Base-by-base conservation (phyloP, 108 stramenopile genomes). In the Parmales sp. region DNA sequence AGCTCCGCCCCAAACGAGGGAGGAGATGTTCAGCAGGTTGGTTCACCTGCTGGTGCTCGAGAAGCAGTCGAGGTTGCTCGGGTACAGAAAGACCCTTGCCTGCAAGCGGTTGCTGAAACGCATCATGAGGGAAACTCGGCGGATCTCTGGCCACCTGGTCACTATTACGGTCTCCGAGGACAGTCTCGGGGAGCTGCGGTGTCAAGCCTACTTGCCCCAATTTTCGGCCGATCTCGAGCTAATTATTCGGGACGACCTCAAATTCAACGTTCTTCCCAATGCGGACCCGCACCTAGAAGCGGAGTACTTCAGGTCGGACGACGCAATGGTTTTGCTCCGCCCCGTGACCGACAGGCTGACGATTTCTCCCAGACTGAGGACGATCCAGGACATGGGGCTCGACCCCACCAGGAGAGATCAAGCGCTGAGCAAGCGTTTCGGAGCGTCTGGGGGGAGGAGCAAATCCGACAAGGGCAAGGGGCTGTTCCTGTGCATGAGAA, bases 91-190 rank as follows among this genome's bases (percentile, higher is more conserved):
- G 54, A 28, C 54, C 16, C 66, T 67, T 3, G 28, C 39, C 29
- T 67, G 66, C 29, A 44, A 45, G 29, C 18, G 66, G 45, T 16
- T 1, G 31, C 66, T 67, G 13, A 29, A 48, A 2, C 37, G 66
- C n/a, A 44, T 67, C 28, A 0, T 48, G 66, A 44, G 66, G 29
- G 45, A 48, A n/a, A 67, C 66, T 20, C 37, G 66, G 45, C 18
- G 66, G 29, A 67, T 67, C 66, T 39, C 37, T 7, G 66, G 66
- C 37, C 45, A 67, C 45, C n/a, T 67, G 13, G 45, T 20, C 34
- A 67, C 66, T 2, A 2, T 67, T 19, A 67, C 66, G 9, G 66
- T 48, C 25, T 39, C 31, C 66, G 66, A 67, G 66, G 66, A 67
- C 26, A 45, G 44, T 28, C 45, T 44, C 2, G 66, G 66, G 6